These are phyloP conservation scores for Basidioascus undulatus DNA, from an alignment of 768 basidiomycete species.

Conservation along the genomic window DNA sequence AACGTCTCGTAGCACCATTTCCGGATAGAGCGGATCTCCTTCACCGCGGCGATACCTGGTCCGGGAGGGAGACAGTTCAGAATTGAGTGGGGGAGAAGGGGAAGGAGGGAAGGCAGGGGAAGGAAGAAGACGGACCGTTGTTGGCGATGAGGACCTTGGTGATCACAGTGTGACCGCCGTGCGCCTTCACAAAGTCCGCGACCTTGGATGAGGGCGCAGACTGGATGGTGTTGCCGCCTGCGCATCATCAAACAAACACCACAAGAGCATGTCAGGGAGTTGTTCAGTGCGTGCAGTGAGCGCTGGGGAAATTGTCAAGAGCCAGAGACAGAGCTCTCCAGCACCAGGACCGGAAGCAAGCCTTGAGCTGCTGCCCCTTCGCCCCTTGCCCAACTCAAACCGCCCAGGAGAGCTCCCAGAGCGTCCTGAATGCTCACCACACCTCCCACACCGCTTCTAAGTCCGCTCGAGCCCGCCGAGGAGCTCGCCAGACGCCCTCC, in stretches of 20 bases:
- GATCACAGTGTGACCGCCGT: constrained; percentile 95
- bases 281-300: background rate
- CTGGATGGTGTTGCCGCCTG: constrained; percentile 82
- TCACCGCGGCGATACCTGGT: constrained; percentile 91
- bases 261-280: too few species aligned
- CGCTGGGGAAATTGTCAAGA: too few species aligned
- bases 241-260: constrained; percentile 3
- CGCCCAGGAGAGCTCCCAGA: too few species aligned
- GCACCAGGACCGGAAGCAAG: too few species aligned
- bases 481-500: too few species aligned
- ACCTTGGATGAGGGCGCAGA: constrained; percentile 55
- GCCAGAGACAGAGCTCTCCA: too few species aligned
- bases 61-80: background rate
- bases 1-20: constrained; percentile 99
- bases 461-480: too few species aligned
- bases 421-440: too few species aligned
- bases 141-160: constrained; percentile 98
- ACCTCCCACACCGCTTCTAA: too few species aligned
- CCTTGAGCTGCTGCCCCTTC: too few species aligned
- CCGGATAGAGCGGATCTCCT: constrained; percentile 93
- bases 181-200: constrained; percentile 64
- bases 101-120: background rate
- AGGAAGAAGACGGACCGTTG: constrained; percentile 37
- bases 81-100: constrained; percentile 10
- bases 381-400: too few species aligned